Conservation (phyloP, 2,329 filamentous ascomycete species). For the Phaeoacremonium minimum region DNA sequence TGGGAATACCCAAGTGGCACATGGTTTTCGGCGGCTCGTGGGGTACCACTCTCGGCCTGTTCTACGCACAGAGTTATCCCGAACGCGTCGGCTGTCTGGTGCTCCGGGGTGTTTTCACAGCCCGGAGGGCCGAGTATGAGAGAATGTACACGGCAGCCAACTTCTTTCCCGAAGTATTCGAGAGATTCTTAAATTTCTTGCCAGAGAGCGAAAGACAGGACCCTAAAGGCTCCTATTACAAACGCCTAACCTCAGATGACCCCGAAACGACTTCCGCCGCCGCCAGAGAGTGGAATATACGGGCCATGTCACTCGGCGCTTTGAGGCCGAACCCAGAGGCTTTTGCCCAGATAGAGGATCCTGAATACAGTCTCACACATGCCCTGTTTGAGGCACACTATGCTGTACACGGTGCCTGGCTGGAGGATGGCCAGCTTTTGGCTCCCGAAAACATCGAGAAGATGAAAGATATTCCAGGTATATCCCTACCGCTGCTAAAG, state of each 20-base stretch:
- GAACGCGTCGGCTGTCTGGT: constrained; percentile 23
- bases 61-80: constrained; percentile 32
- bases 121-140: constrained; percentile 28
- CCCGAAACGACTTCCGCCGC: constrained; percentile 14
- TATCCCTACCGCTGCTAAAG: constrained; percentile 19
- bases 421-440: constrained; percentile 37
- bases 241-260: constrained; percentile 28
- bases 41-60: constrained; percentile 32
- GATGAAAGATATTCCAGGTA: constrained; percentile 20
- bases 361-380: constrained; percentile 17
- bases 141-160: constrained; percentile 28
- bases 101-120: constrained; percentile 27
- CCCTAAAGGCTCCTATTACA: constrained; percentile 30
- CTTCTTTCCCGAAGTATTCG: constrained; percentile 32
- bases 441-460: constrained; percentile 31
- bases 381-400: constrained; percentile 20
- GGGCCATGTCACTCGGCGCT: constrained; percentile 18
- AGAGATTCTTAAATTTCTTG: constrained; percentile 27
- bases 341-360: constrained; percentile 18
- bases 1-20: constrained; percentile 31
- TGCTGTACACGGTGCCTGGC: constrained; percentile 29
- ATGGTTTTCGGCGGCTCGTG: constrained; percentile 35
- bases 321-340: constrained; percentile 20
- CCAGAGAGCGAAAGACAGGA: constrained; percentile 29
- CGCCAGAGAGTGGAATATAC: constrained; percentile 7